Evolutionary conservation across 2,329 filamentous ascomycete species (phyloP).

Genomic region (Botryotinia narcissicola): DNA sequence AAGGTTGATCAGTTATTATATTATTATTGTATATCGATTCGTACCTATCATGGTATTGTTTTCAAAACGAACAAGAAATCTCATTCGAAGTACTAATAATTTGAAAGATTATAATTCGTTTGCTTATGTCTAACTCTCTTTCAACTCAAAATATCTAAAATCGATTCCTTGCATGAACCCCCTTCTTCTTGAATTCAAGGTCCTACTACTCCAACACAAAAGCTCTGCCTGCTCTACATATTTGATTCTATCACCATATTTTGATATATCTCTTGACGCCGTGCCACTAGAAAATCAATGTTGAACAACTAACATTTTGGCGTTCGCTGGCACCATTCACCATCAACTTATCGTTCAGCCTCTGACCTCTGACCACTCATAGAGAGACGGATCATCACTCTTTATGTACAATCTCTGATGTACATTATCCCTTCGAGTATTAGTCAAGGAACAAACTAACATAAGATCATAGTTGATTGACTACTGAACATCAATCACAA

Average conservation of each 20-base stretch:
- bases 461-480: background rate
- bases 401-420: background rate
- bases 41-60: background rate
- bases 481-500: background rate
- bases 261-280: background rate
- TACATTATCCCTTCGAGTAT: background rate
- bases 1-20: background rate
- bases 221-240: background rate
- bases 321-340: slow-evolving; percentile 18
- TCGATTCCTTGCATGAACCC: background rate
- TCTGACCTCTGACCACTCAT: background rate
- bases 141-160: background rate
- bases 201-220: background rate
- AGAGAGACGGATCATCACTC: background rate
- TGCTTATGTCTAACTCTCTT: background rate
- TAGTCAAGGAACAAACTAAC: background rate
- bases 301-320: background rate
- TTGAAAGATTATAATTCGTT: background rate
- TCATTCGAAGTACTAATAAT: background rate
- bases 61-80: background rate
- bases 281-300: background rate
- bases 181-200: background rate
- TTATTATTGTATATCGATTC: background rate
- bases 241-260: background rate
- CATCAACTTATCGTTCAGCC: background rate